Percentiles rank a stretch among this genome's conserved stretches.
These are phyloP conservation scores for Hymenoscyphus linearis DNA, from an alignment of 2,329 filamentous ascomycete genomes.

Conservation along the genomic window DNA sequence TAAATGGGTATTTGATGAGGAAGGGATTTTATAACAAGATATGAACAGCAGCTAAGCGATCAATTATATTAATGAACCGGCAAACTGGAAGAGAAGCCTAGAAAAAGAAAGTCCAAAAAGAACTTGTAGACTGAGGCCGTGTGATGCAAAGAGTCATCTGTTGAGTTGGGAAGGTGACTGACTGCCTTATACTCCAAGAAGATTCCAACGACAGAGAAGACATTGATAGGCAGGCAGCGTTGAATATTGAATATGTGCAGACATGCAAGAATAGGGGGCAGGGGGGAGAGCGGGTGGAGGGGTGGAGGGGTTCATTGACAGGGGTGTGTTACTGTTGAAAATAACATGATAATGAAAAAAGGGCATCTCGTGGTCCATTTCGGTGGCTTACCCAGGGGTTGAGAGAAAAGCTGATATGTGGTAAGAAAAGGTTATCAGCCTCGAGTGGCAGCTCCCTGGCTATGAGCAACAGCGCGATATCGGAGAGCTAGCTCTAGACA, in stretches of 20 bases:
- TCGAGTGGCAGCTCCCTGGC: slow-evolving; percentile 17
- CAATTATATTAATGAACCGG: slow-evolving; percentile 29
- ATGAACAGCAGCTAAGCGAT: slow-evolving; percentile 21
- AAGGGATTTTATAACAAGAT: slow-evolving; percentile 14
- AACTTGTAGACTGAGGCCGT: slow-evolving; percentile 20
- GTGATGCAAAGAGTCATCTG: slow-evolving; percentile 31
- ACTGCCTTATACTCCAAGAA: slow-evolving; percentile 31
- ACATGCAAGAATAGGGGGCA: slow-evolving; percentile 25
- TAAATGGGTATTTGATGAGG: slow-evolving; percentile 7
- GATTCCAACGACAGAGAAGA: slow-evolving; percentile 14
- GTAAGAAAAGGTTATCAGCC: slow-evolving; percentile 28
- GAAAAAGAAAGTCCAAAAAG: slow-evolving; percentile 27
- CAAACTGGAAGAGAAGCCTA: slow-evolving; percentile 28
- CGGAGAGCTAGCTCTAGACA: neutral
- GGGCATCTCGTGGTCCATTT: slow-evolving; percentile 24
- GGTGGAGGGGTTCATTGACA: slow-evolving; percentile 7
- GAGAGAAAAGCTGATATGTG: slow-evolving; percentile 27
- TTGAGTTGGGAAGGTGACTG: slow-evolving; percentile 25
- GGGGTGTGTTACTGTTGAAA: slow-evolving; percentile 21
- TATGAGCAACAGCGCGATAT: neutral
- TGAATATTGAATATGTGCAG: slow-evolving; percentile 26
- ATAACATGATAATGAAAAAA: slow-evolving; percentile 6
- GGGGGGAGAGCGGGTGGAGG: slow-evolving; percentile 13
- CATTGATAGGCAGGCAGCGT: slow-evolving; percentile 31
- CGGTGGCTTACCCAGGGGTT: slow-evolving; percentile 17